These are phyloP conservation scores for Parascedosporium putredinis DNA, from an alignment of 2,329 filamentous ascomycete species.

Conservation along the genomic window DNA sequence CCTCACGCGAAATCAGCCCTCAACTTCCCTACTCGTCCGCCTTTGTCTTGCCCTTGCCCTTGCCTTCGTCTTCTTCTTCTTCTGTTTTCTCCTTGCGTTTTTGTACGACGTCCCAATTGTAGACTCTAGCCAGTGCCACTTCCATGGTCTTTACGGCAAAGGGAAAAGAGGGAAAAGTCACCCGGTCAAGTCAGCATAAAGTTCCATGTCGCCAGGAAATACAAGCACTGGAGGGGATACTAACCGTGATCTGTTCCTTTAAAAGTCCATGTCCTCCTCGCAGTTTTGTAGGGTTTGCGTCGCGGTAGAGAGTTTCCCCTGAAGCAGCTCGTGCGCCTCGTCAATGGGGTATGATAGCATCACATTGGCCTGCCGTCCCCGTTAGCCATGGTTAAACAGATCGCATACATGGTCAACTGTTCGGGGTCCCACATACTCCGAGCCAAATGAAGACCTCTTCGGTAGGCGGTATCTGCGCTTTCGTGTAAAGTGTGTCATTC, in stretches of 20 bases:
- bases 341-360: constrained; percentile 92
- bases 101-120: constrained; percentile 98
- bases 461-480: constrained; percentile 69
- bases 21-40: neutral
- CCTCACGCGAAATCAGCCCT: too few relatives aligned
- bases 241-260: constrained; percentile 88
- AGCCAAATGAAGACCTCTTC: constrained; percentile 96
- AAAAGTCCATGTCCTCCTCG: constrained; percentile 95
- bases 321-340: constrained; percentile 72
- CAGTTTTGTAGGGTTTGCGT: constrained; percentile 75
- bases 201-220: neutral
- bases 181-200: neutral
- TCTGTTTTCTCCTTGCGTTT: constrained; percentile 81
- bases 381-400: neutral
- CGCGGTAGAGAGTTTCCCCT: constrained; percentile 67
- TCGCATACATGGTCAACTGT: neutral
- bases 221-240: neutral
- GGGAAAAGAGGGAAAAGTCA: neutral
- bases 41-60: constrained; percentile 25
- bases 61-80: constrained; percentile 36
- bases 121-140: constrained; percentile 91
- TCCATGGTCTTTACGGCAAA: constrained; percentile 64
- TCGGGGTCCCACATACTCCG: constrained; percentile 47
- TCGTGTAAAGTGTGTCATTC: constrained; percentile 90
- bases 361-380: constrained; percentile 65